phyloP scores from a whole-genome alignment of 2,329 filamentous ascomycete species.

The Paraphoma chrysanthemicola region DNA sequence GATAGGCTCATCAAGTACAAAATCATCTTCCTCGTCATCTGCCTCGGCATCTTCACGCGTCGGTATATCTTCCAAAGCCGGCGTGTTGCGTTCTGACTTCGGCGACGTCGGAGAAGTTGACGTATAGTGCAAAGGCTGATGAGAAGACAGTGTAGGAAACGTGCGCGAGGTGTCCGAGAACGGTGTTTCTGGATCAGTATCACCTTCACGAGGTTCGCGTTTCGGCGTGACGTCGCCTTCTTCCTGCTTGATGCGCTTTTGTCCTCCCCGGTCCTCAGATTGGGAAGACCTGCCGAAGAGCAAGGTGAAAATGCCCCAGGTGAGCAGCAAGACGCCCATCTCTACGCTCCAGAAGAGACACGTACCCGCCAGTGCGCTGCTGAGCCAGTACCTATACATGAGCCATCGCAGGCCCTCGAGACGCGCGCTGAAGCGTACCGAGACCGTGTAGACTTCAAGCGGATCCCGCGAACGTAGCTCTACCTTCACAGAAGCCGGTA shows the following conservation, averaged over 20 bases:
- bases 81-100: conserved; percentile 1
- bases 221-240: conserved; percentile 20
- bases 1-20: conserved; percentile 46
- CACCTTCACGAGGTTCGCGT: conserved; percentile 7
- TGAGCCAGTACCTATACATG: conserved; percentile 83
- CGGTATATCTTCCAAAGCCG: conserved; percentile 3
- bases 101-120: conserved; percentile 14
- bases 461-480: conserved; percentile 73
- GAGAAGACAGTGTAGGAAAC: conserved; percentile 56
- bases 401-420: conserved; percentile 74
- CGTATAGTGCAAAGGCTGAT: conserved; percentile 50
- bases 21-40: conserved; percentile 54
- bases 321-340: conserved; percentile 69
- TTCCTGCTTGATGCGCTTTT: conserved; percentile 11
- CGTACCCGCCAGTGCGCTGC: conserved; percentile 73
- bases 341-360: conserved; percentile 78
- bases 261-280: background rate
- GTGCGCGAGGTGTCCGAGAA: conserved; percentile 57
- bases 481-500: conserved; percentile 63
- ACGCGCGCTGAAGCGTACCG: conserved; percentile 73
- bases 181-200: conserved; percentile 25
- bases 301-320: conserved; percentile 66
- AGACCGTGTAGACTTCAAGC: conserved; percentile 78
- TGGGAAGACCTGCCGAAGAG: conserved; percentile 35
- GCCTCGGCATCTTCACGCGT: conserved; percentile 46